Base-by-base conservation (phyloP, 2,329 filamentous ascomycete genomes). In the Cladophialophora bantiana region DNA sequence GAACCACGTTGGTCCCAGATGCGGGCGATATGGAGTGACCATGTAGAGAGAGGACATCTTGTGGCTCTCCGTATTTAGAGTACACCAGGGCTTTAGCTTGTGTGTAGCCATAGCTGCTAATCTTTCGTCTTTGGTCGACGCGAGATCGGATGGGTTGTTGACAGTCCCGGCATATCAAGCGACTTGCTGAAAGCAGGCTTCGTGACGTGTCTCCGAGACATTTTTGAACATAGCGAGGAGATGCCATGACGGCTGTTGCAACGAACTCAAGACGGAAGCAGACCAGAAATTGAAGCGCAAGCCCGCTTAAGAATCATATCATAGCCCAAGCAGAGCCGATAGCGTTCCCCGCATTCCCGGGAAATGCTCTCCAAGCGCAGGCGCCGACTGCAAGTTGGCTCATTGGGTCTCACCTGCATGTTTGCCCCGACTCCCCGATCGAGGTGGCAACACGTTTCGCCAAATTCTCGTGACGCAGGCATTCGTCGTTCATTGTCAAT, bases 1-100 rank as follows among this genome's bases (percentile, higher is more conserved):
- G 83, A 62, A 94, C 93, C 72, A 96, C 82, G 70, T 86, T 82
- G 63, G 86, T 82, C 56, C 91, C 90, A 70, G 82, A 75, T 4
- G 81, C 82, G 7, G 82, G 76, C 5, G 81, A 82, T 62, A 84
- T 82, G 7, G 82, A 83, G 72, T 83, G 80, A 35, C 80, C 80
- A 72, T 84, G 82, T 38, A 84, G 77, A 26, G 80, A 76, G 35
- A 84, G 71, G 38, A 83, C 82, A 74, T 83, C 82, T 68, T 82
- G 79, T 1, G 82, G 82, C 62, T 83, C 80, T 50, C 82, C 82
- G 63, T 83, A 80, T 73, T 80, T 79, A 31, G 79, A 78, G 68
- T 83, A 83, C 1, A 83, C 75, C 20, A 84, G 75, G 7, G 82
- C 79, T 72, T 83, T 83, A 2, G 82, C 77, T 69, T 84, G 82